phyloP scores from a whole-genome alignment of 2,329 filamentous ascomycete genomes.

The Penicillium sp. region DNA sequence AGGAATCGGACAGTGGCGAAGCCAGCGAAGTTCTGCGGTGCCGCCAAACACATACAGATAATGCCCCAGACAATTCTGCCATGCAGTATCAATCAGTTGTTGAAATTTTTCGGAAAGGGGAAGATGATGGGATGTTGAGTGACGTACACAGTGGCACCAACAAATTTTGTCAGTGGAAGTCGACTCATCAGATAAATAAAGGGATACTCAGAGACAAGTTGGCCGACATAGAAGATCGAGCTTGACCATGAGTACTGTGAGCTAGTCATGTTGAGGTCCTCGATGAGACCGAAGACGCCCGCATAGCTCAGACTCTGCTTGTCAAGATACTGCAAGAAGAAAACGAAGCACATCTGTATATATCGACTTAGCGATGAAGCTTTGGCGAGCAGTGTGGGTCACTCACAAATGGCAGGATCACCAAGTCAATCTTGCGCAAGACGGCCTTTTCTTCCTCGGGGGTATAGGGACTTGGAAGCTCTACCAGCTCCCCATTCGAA shows the following conservation, averaged over 20 bases:
- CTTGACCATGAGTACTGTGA: slow-evolving; percentile 53
- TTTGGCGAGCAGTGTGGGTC: neutral
- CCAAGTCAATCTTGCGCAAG: slow-evolving; percentile 20
- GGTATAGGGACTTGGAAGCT: slow-evolving; percentile 8
- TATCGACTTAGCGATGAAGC: neutral
- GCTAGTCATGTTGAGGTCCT: slow-evolving; percentile 48
- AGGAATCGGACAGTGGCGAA: slow-evolving; percentile 46
- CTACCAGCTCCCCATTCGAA: slow-evolving; percentile 8
- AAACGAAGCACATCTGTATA: slow-evolving; percentile 45
- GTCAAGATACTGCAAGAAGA: slow-evolving; percentile 48
- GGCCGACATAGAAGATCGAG: slow-evolving; percentile 39
- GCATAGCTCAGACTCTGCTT: slow-evolving; percentile 52
- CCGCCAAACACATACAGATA: slow-evolving; percentile 49
- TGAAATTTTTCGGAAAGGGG: no score
- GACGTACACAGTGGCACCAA: slow-evolving; percentile 49
- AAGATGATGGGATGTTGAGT: neutral
- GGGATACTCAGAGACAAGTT: slow-evolving; percentile 52
- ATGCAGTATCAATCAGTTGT: neutral
- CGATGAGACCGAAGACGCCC: slow-evolving; percentile 46
- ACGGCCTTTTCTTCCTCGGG: slow-evolving; percentile 19
- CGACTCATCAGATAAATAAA: slow-evolving; percentile 55
- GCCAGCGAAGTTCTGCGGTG: slow-evolving; percentile 41
- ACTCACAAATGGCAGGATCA: slow-evolving; percentile 23
- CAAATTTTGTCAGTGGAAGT: slow-evolving; percentile 53
- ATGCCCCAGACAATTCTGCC: slow-evolving; percentile 47